Base-by-base conservation (phyloP, 306 rosid genomes). In the Calophaca sinica region DNA sequence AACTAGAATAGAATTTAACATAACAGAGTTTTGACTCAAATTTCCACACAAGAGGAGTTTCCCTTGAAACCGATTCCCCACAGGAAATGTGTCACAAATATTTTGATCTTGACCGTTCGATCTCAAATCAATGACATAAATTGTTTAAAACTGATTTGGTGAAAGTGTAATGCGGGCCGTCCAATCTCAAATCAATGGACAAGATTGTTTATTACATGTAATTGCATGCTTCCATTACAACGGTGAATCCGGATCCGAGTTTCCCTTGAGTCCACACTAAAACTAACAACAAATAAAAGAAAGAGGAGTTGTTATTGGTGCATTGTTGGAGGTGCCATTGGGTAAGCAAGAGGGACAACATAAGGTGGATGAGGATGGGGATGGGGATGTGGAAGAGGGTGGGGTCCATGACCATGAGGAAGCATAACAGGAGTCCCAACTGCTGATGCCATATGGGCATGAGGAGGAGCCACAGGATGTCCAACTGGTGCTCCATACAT, bases 371-470 rank as follows among this genome's bases (percentile, higher is more conserved):
- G 85, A 8, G 60, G 70, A 59, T 60, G 78, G 6, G 63, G n/a
- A 36, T 68, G 70, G 2, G 74, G 74, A 58, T 84, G 84, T 3
- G 84, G 73, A 7, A 20, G 26, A 20, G 26, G 1, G 26, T 82
- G 90, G 3, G 85, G 79, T 8, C 79, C 89, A 67, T 82, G 84
- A 9, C 97, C 96, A 6, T 89, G 88, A 15, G 97, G 92, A 82
- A 94, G 91, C 99, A 94, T 88, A 8, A 94, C 96, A 0, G 99
- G 99, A 55, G 99, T 94, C 6, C 98, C 98, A 50, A 94, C 89
- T 0, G 99, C 99, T 1, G 99, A 94, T 2, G 86, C 88, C 91
- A 94, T 87, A 65, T 94, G 99, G 42, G 90, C 88, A 0, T 82
- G 96, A 66, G 97, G 89, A 10, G 93, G 86, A 65, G 90, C 88